Evolutionary conservation across 257 asterid genomes (phyloP), one percentile per base, ranked within the genome.

Genomic region (Capsicum chinense): DNA sequence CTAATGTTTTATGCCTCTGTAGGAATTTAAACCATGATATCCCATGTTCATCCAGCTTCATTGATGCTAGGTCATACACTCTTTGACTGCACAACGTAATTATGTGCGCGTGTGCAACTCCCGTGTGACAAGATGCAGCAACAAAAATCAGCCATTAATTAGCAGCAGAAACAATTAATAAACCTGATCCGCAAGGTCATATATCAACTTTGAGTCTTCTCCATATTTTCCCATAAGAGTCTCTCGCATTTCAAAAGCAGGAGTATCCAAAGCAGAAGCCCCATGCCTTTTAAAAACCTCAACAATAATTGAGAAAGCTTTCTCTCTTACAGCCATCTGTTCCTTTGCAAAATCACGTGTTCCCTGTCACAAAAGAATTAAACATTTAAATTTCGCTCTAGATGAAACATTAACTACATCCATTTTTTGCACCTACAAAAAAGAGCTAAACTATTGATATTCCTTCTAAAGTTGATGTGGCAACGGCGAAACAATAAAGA

Each of bases 121-220:
- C 26, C 64, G 56, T 54, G 64, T 54, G 64, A 78, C 8, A 26
- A 52, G 50, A 35, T 78, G 82, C 33, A 54, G 48, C 64, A 54
- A 56, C 15, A 78, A 78, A 4, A 48, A 54, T 54, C 52, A 78
- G 54, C 16, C 82, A 48, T 48, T 21, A 39, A 76, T 50, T 47
- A 78, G 48, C 42, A 79, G 58, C 1, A 50, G 57, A 86, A 86
- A 83, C 63, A 84, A 85, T 69, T 19, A 64, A 74, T 79, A 6
- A 84, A 90, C 99, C 98, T 97, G 99, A 88, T 97, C 98, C 60
- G 98, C 98, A 79, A 97, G 97, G 90, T 97, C 98, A 89, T 93
- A 97, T 58, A 97, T 93, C 90, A 97, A 91, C 87, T 95, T 97
- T 42, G 98, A 93, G 90, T 97, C 99, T 89, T 97, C 99, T 17